phyloP scores from a whole-genome alignment of 176 grass and related monocot genomes.

The Zoysia pacifica region DNA sequence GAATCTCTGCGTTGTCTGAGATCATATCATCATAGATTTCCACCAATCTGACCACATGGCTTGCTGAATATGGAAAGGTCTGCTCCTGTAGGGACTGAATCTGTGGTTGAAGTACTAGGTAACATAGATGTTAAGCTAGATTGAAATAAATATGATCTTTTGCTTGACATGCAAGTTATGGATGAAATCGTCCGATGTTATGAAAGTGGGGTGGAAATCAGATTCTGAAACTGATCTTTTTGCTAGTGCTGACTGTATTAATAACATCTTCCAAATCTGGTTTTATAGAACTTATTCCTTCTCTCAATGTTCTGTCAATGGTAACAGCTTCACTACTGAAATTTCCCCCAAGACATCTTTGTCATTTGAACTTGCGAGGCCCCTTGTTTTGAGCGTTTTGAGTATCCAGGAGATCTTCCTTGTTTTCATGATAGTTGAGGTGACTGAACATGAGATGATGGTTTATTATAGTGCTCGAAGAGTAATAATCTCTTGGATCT shows the following conservation, averaged over 20 bases:
- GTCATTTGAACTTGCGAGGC: conserved; percentile 36
- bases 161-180: conserved; percentile 43
- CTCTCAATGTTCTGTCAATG: too few relatives aligned
- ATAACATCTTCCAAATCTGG: conserved; percentile 17
- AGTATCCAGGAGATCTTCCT: background rate
- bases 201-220: conserved; percentile 31
- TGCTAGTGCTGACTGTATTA: conserved; percentile 15
- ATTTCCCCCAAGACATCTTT: conserved; percentile 22
- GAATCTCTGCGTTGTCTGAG: conserved; percentile 37
- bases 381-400: conserved; percentile 49
- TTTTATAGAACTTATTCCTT: conserved; percentile 26
- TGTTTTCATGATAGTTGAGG: conserved; percentile 40
- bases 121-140: conserved; percentile 40
- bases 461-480: conserved; percentile 57
- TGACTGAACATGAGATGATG: conserved; percentile 48
- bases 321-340: too few relatives aligned
- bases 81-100: conserved; percentile 37
- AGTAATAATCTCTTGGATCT: conserved; percentile 41
- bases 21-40: conserved; percentile 70
- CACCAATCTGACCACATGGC: conserved; percentile 44
- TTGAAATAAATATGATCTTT: conserved; percentile 53
- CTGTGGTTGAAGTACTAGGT: conserved; percentile 42
- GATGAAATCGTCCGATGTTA: conserved; percentile 39
- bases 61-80: conserved; percentile 41
- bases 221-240: conserved; percentile 35